Evolutionary conservation across 2,329 filamentous ascomycete species (phyloP).

Genomic region (Venturia aucupariae): DNA sequence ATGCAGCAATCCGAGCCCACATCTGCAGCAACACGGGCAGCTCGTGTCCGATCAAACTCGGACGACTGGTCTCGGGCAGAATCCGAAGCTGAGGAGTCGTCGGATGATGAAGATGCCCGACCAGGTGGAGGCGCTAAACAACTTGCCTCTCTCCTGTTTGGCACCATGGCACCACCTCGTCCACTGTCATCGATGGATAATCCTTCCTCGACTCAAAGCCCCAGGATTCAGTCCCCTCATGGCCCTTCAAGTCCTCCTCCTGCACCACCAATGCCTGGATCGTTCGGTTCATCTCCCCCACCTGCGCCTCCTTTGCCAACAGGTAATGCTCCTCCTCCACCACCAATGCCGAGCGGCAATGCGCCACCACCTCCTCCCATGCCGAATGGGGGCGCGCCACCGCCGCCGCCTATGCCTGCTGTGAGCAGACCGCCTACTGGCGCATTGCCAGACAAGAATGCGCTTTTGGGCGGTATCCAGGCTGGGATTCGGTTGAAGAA

Average conservation of each 20-base stretch:
- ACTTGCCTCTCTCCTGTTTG: constrained; percentile 88
- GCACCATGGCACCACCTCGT: constrained; percentile 89
- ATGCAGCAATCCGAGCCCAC: constrained; percentile 45
- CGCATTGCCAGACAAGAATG: constrained; percentile 33
- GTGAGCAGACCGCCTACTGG: constrained; percentile 23
- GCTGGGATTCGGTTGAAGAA: constrained; percentile 72
- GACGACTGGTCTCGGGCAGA: constrained; percentile 79
- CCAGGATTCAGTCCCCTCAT: constrained; percentile 33
- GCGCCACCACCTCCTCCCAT: constrained; percentile 39
- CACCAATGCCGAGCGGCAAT: constrained; percentile 33
- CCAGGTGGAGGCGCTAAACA: constrained; percentile 80
- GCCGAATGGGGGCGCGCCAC: constrained; percentile 23
- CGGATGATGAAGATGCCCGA: constrained; percentile 66
- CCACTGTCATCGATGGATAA: constrained; percentile 76
- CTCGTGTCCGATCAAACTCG: constrained; percentile 41
- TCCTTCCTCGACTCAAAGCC: constrained; percentile 43
- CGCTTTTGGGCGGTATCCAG: constrained; percentile 75
- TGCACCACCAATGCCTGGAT: constrained; percentile 25
- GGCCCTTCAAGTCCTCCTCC: constrained; percentile 33
- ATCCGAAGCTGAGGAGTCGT: constrained; percentile 61
- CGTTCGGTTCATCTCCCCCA: constrained; percentile 35
- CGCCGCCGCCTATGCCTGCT: constrained; percentile 34
- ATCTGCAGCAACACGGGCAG: constrained; percentile 41
- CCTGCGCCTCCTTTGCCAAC: constrained; percentile 24
- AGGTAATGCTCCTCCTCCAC: constrained; percentile 35